phyloP scores from a whole-genome alignment of 306 rosid genomes.

The Fragaria vesca region DNA sequence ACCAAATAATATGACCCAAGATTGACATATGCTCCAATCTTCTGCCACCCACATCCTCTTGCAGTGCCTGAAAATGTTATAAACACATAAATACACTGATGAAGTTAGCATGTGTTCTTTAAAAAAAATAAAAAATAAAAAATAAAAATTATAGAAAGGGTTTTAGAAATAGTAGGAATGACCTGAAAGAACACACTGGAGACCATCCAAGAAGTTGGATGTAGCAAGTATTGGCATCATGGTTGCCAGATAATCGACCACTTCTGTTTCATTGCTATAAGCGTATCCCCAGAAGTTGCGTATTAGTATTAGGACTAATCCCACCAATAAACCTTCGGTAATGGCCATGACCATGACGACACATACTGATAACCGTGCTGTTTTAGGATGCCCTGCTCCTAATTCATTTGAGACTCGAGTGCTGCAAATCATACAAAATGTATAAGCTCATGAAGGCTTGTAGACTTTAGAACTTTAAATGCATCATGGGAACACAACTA shows the following conservation, averaged over 20 bases:
- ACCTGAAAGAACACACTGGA: constrained; percentile 80
- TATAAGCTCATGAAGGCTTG: not conserved
- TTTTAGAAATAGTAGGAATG: not conserved
- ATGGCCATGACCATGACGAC: constrained; percentile 50
- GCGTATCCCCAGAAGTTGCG: constrained; percentile 75
- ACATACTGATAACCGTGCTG: constrained; percentile 58
- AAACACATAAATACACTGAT: no score
- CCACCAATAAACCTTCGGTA: constrained; percentile 47
- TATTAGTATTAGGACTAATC: constrained; percentile 40
- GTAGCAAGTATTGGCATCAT: constrained; percentile 66
- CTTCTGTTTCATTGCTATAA: constrained; percentile 54
- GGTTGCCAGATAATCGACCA: constrained; percentile 49
- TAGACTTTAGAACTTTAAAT: not conserved
- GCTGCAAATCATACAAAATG: constrained; percentile 33
- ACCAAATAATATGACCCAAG: constrained; percentile 70
- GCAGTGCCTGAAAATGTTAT: constrained; percentile 50
- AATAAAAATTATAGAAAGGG: not conserved
- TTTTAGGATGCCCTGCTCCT: constrained; percentile 59
- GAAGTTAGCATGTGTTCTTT: no score
- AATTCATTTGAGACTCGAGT: constrained; percentile 76
- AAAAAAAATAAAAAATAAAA: no score
- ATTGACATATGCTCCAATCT: constrained; percentile 67
- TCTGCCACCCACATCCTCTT: constrained; percentile 92
- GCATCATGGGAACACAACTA: constrained; percentile 8
- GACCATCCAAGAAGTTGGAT: constrained; percentile 59